Evolutionary conservation across 2,329 filamentous ascomycete genomes (phyloP), one percentile per base, ranked within the genome.

Genomic region (Cercospora janseana): DNA sequence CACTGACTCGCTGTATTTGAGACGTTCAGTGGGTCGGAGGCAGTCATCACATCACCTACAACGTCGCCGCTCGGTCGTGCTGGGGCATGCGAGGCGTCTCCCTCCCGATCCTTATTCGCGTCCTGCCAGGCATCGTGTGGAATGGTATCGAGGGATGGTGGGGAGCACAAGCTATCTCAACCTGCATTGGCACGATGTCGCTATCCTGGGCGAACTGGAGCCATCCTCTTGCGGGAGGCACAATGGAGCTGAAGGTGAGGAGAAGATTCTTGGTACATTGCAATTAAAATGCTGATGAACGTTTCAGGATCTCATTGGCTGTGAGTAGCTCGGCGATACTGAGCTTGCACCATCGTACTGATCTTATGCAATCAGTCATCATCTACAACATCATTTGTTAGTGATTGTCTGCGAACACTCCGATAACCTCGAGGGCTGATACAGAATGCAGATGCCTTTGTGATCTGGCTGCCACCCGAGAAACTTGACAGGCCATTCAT

Each of bases 101-200:
- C 26, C 26, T 56, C 16, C 34, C 53, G 1, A 40, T 56, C 12
- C 29, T 56, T 7, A 56, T 56, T 7, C 40, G 53, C 12, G 42
- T 52, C 20, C 46, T 56, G 18, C 53, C 53, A 5, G 53, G 53
- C 8, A 37, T 55, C 1, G 52, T 55, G 1, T 55, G 52, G 52
- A 46, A 55, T 34, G 52, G 52, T 4, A 55, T 55, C 7, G 52
- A 55, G 13, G 37, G 37, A 4, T 55, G 49, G 49, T 55, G 52
- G 52, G 52, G 52, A 24, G 49, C 40, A 1, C 52, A 55, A 27
- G 52, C 52, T 6, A 26, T 55, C 4, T 49, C 44, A 16, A 55
- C 52, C 4, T 52, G 49, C 26, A 55, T 55, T 32, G 52, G 52
- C 2, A 52, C 52, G 6, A 35, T 42, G 52, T 55, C 52, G 7